These are phyloP conservation scores for Fraxinus ornus DNA, from an alignment of 305 asterid genomes.

Conservation along the genomic window DNA sequence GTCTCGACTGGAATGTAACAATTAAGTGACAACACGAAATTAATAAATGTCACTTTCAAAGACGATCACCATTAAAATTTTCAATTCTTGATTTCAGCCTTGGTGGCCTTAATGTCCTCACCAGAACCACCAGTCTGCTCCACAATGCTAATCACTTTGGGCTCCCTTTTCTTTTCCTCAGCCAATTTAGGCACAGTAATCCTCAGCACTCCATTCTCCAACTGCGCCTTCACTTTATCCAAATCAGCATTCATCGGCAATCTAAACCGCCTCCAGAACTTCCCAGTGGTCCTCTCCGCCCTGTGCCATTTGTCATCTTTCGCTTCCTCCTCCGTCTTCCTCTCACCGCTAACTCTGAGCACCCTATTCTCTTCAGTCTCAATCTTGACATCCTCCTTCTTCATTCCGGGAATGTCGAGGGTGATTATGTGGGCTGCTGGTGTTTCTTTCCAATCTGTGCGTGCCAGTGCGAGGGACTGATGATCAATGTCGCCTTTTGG, in stretches of 20 bases:
- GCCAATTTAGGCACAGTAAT: slow-evolving; percentile 43
- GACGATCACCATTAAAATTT: no score
- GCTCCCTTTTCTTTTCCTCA: slow-evolving; percentile 38
- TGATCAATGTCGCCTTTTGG: slow-evolving; percentile 26
- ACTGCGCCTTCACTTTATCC: slow-evolving; percentile 37
- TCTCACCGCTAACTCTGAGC: slow-evolving; percentile 44
- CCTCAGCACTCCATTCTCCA: slow-evolving; percentile 46
- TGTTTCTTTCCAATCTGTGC: slow-evolving; percentile 59
- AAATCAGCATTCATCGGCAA: slow-evolving; percentile 43
- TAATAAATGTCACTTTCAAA: not conserved
- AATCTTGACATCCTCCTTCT: slow-evolving; percentile 44
- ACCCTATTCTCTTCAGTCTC: slow-evolving; percentile 51
- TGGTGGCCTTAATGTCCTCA: not conserved
- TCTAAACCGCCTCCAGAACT: slow-evolving; percentile 55
- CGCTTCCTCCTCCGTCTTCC: slow-evolving; percentile 38
- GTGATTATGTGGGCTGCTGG: slow-evolving; percentile 32
- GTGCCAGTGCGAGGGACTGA: slow-evolving; percentile 38
- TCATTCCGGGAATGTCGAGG: slow-evolving; percentile 49
- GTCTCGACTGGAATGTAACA: not conserved
- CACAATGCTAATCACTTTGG: slow-evolving; percentile 39
- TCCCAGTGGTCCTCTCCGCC: slow-evolving; percentile 45
- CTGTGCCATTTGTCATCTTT: slow-evolving; percentile 56
- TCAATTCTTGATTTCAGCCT: not conserved
- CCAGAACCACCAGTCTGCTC: slow-evolving; percentile 9
- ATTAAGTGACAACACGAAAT: not conserved